Evolutionary conservation across 305 asterid genomes (phyloP).

Genomic region (Fraxinus greggii): DNA sequence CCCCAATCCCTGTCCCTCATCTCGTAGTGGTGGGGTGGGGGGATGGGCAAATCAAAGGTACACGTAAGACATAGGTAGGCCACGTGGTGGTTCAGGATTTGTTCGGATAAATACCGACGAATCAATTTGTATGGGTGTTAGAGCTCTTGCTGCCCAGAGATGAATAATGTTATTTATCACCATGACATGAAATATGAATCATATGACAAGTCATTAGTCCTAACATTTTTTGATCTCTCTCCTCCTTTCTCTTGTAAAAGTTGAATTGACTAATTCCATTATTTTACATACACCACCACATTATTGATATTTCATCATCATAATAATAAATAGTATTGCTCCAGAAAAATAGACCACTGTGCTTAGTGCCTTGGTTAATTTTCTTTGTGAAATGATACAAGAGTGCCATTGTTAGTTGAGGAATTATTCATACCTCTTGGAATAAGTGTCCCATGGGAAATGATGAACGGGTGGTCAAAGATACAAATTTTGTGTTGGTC

Average conservation of each 20-base stretch:
- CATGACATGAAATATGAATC: too few relatives aligned
- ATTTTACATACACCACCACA: too few relatives aligned
- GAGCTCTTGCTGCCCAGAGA: background rate
- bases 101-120: background rate
- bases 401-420: background rate
- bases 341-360: background rate
- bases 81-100: background rate
- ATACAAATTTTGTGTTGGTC: conserved; percentile 18
- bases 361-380: background rate
- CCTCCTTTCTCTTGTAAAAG: too few relatives aligned
- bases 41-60: background rate
- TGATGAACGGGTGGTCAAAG: conserved; percentile 32
- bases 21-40: background rate
- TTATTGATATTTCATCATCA: too few relatives aligned
- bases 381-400: background rate
- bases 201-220: too few relatives aligned
- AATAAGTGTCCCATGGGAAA: conserved; percentile 9
- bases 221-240: too few relatives aligned
- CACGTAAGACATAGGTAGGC: background rate
- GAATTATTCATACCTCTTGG: background rate
- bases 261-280: too few relatives aligned
- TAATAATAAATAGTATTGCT: too few relatives aligned
- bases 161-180: too few relatives aligned
- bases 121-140: conserved; percentile 6
- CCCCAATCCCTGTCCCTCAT: background rate